Evolutionary conservation across 2,329 filamentous ascomycete genomes (phyloP), one percentile per base, ranked within the genome.

Genomic region (Talaromyces sp.): DNA sequence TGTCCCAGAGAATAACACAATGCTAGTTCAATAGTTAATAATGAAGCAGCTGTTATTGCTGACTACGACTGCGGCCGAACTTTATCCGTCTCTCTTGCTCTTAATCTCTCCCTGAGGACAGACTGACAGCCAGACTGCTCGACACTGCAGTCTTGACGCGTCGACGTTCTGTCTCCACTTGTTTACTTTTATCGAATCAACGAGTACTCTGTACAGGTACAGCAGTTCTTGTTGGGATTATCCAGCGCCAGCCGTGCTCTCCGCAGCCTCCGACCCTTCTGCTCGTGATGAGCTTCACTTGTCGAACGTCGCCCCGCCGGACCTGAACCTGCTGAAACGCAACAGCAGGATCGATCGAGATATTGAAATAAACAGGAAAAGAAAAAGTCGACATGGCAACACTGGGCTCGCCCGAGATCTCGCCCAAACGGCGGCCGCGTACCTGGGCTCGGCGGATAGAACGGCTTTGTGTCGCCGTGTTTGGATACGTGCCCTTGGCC

Each of bases 401-500:
- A 29, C 66, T 76, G 31, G 73, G 76, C 31, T 73, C 75, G 38
- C 74, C 77, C 19, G 74, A 76, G 14, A 71, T 73, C 19, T 73
- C 71, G 63, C 70, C 74, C 31, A 78, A 75, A 68, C 76, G 77
- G 54, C 72, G 75, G n/a, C 66, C 72, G 35, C 74, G 73, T 55
- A 70, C 72, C 19, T 78, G 76, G 70, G 76, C 77, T 11, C 74
- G 77, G 61, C 76, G 70, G 65, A 81, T 90, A 69, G 93, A 97
- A 81, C 89, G 92, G 55, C 88, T 85, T 70, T 97, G 92, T 81
- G 98, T 93, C 78, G 79, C 82, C 50, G 84, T 86, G 63, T 82
- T 89, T 58, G 90, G 86, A 27, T 96, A 92, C 75, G 90, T 96
- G 67, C 93, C 93, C n/a, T 82, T 98, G 19, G 80, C 80, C 29